Conservation (phyloP, 176 grass and related monocot genomes). For the Oryza punctata region DNA sequence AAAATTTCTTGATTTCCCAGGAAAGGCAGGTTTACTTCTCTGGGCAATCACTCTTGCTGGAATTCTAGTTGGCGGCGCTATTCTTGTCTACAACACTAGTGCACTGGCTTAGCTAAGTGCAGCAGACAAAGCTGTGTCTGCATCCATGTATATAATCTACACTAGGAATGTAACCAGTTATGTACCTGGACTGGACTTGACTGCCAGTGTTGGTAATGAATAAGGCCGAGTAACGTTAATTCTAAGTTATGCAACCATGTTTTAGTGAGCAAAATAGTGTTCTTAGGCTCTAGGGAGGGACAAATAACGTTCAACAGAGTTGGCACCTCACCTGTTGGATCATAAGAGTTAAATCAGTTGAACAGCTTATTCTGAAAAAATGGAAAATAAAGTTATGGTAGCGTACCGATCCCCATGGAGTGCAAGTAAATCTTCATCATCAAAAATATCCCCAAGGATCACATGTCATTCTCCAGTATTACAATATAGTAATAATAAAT, state of each 20-base stretch:
- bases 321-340: neutral
- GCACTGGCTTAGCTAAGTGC: neutral
- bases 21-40: neutral
- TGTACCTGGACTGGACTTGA: slow-evolving; percentile 17
- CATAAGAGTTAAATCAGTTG: neutral
- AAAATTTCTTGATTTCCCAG: neutral
- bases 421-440: neutral
- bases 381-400: neutral
- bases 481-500: neutral
- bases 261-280: neutral
- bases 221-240: neutral
- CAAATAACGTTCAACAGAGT: neutral
- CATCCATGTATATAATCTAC: neutral
- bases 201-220: neutral
- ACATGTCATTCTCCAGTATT: neutral
- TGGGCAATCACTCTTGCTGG: neutral
- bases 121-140: neutral
- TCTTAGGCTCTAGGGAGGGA: neutral
- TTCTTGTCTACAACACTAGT: neutral
- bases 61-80: neutral
- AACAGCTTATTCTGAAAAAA: neutral
- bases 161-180: neutral
- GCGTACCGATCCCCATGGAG: neutral
- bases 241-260: neutral
- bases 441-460: neutral